These are phyloP conservation scores for Fraxinus platypoda DNA, from an alignment of 305 asterid species.

Conservation along the genomic window DNA sequence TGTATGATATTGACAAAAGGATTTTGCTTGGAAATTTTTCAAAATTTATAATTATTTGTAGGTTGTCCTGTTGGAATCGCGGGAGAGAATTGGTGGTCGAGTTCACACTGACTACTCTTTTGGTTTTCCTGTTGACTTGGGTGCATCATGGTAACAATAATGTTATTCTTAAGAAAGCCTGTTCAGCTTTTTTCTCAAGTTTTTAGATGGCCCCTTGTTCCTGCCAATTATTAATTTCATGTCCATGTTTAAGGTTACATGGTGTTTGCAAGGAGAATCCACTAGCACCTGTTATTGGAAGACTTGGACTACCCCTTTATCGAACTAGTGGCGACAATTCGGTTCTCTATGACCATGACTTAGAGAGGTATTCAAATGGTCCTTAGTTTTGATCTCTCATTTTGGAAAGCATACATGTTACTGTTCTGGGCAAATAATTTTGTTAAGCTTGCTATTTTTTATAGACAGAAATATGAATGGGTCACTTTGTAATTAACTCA, in stretches of 20 bases:
- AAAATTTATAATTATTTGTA: slow-evolving; percentile 21
- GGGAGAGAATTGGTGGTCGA: slow-evolving; percentile 92
- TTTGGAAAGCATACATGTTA: not conserved
- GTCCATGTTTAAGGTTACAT: slow-evolving; percentile 61
- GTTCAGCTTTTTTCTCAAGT: not conserved
- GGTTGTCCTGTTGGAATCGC: slow-evolving; percentile 85
- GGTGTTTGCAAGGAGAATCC: slow-evolving; percentile 95
- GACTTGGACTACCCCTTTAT: slow-evolving; percentile 83
- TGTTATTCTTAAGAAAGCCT: not conserved
- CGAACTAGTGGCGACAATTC: slow-evolving; percentile 94
- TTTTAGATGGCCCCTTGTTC: not conserved
- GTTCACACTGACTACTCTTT: slow-evolving; percentile 83
- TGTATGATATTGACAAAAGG: not conserved
- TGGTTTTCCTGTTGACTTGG: slow-evolving; percentile 94
- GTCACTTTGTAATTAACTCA: not conserved
- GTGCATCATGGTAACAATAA: slow-evolving; percentile 76
- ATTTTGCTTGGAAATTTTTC: slow-evolving; percentile 8
- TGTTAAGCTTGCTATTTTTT: not conserved
- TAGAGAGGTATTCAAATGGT: slow-evolving; percentile 56
- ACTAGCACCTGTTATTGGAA: slow-evolving; percentile 74
- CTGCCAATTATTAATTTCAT: slow-evolving; percentile 17
- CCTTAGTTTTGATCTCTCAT: not conserved
- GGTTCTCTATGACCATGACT: slow-evolving; percentile 85
- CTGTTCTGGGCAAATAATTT: not conserved
- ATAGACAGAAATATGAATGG: not conserved